Percentiles rank a stretch among this genome's conserved stretches.
Evolutionary conservation across 495 filamentous ascomycete species (phyloP).

Genomic region (Elaphomyces granulatus): DNA sequence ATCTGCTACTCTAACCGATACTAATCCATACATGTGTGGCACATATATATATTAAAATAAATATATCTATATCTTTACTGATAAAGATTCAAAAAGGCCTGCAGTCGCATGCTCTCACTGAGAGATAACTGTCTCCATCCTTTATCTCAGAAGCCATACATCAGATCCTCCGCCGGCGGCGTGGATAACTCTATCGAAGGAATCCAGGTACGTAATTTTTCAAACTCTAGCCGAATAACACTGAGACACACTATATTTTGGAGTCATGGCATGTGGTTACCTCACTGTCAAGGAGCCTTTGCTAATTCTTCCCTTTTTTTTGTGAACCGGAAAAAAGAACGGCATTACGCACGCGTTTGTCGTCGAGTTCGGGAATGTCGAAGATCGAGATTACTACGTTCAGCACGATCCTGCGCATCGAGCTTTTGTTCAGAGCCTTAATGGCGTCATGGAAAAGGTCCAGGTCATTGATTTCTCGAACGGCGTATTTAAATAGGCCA

Average conservation of each 20-base stretch:
- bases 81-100: constrained; percentile 10
- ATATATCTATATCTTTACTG: background rate
- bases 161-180: constrained; percentile 44
- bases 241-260: too few relatives aligned
- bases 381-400: constrained; percentile 32
- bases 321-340: constrained; percentile 1
- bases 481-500: constrained; percentile 18
- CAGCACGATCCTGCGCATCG: constrained; percentile 25
- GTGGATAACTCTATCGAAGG: constrained; percentile 51
- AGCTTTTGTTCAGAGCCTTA: constrained; percentile 20
- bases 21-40: too few relatives aligned
- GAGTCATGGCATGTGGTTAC: too few relatives aligned
- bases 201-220: constrained; percentile 43
- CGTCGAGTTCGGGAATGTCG: constrained; percentile 22
- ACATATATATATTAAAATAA: too few relatives aligned
- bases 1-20: too few relatives aligned
- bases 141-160: constrained; percentile 28
- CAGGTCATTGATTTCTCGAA: constrained; percentile 29
- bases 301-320: background rate
- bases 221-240: too few relatives aligned
- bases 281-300: too few relatives aligned
- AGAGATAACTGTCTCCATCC: constrained; percentile 32
- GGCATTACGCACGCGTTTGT: constrained; percentile 20
- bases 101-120: constrained; percentile 22
- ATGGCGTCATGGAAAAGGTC: constrained; percentile 23